A percentile compares a stretch with the other conserved stretches of the same genome.
Evolutionary conservation across 495 filamentous ascomycete species (phyloP).

Genomic region (Cenococcum geophilum): DNA sequence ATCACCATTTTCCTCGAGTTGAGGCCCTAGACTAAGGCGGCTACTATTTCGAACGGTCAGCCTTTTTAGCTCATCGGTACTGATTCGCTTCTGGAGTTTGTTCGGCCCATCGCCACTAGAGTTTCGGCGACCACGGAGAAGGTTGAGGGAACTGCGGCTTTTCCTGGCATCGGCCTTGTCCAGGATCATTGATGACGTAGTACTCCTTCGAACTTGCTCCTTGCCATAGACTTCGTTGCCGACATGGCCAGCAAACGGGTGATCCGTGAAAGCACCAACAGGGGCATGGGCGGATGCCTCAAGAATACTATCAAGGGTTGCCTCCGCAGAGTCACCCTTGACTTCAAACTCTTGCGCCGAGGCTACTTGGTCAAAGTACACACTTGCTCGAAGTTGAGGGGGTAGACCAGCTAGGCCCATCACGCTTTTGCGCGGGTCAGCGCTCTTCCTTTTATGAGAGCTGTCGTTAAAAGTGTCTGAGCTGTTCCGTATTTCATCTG

Average conservation of each 20-base stretch:
- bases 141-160: conserved; percentile 30
- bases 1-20: conserved; percentile 11
- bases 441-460: conserved; percentile 15
- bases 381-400: conserved; percentile 80
- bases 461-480: neutral
- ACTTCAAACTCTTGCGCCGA: conserved; percentile 57
- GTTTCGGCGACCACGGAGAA: conserved; percentile 25
- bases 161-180: conserved; percentile 25
- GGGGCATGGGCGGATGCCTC: conserved; percentile 91
- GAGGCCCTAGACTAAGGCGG: conserved; percentile 24
- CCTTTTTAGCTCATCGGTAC: conserved; percentile 30
- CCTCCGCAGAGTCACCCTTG: conserved; percentile 75
- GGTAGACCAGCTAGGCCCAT: conserved; percentile 54
- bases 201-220: conserved; percentile 23
- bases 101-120: conserved; percentile 32
- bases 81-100: conserved; percentile 35
- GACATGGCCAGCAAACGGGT: conserved; percentile 68
- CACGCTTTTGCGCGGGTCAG: conserved; percentile 26
- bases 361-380: conserved; percentile 75
- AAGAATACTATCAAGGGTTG: conserved; percentile 85
- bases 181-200: conserved; percentile 9
- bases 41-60: conserved; percentile 24
- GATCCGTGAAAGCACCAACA: conserved; percentile 91
- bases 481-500: conserved; percentile 26
- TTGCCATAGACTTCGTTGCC: conserved; percentile 34